phyloP scores from a whole-genome alignment of 805 yeast genomes.

The Tetrapisispora phaffii region DNA sequence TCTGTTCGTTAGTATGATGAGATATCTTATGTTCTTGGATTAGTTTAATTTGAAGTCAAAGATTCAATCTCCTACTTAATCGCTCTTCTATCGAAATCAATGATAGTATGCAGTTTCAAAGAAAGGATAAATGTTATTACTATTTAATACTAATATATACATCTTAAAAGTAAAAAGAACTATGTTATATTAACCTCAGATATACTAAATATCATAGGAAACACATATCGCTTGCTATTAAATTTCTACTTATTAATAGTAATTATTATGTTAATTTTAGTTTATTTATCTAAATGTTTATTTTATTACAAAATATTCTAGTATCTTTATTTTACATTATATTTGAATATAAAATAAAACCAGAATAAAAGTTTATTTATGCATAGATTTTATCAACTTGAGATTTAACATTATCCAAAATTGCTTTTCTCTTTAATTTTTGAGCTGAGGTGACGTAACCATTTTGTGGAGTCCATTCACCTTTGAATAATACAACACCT shows the following conservation, averaged over 20 bases:
- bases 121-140: conserved; percentile 32
- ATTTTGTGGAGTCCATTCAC: conserved; percentile 96
- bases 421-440: conserved; percentile 88
- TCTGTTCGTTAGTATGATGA: conserved; percentile 7
- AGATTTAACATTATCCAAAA: conserved; percentile 56
- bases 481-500: conserved; percentile 70
- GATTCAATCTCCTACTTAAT: conserved; percentile 31
- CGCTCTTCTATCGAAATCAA: conserved; percentile 31
- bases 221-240: too few species aligned
- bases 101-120: conserved; percentile 34
- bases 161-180: too few species aligned
- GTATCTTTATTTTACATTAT: not conserved
- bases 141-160: too few species aligned
- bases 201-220: too few species aligned
- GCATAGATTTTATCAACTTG: conserved; percentile 58
- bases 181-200: too few species aligned
- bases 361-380: not conserved
- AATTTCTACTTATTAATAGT: too few species aligned
- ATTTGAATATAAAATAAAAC: not conserved
- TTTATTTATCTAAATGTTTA: not conserved
- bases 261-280: not conserved
- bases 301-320: not conserved
- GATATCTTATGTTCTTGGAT: not conserved
- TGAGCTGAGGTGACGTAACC: conserved; percentile 94
- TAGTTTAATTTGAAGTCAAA: conserved; percentile 18